Evolutionary conservation across 805 yeast genomes (phyloP).

Genomic region (Suhomyces sp.): DNA sequence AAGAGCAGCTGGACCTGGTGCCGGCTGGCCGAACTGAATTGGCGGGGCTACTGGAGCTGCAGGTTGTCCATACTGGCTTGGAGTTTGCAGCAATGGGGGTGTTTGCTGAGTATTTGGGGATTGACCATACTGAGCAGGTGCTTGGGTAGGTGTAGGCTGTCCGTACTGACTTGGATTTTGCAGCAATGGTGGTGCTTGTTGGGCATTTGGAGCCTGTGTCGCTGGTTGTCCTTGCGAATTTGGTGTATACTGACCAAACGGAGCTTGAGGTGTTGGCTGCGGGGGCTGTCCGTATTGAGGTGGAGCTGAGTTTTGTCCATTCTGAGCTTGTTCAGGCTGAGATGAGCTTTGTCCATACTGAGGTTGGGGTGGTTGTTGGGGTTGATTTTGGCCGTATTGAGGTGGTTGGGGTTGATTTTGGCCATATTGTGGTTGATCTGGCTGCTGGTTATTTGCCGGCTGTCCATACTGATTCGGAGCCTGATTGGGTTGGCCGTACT

Average conservation of each 20-base stretch:
- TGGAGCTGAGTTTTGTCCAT: neutral
- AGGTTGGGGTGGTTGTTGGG: neutral
- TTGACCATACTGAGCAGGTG: constrained; percentile 2
- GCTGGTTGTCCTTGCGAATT: constrained; percentile 1
- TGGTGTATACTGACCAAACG: neutral
- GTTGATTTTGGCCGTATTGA: neutral
- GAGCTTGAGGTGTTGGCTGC: constrained; percentile 1
- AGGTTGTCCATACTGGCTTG: constrained; percentile 12
- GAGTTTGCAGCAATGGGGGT: constrained; percentile 16
- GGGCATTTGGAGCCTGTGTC: constrained; percentile 5
- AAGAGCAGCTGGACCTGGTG: constrained; percentile 2
- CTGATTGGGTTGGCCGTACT: too few relatives aligned
- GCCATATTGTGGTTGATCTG: neutral
- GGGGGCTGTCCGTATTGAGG: neutral
- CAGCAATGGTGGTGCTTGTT: constrained; percentile 9
- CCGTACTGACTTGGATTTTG: constrained; percentile 18
- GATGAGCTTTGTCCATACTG: neutral
- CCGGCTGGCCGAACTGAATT: too few relatives aligned
- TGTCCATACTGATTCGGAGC: too few relatives aligned
- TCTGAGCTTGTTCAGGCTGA: neutral
- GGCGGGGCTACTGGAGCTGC: neutral
- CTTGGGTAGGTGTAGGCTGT: constrained; percentile 2
- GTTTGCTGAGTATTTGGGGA: constrained; percentile 4
- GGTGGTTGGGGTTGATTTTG: neutral
- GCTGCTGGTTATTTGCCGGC: neutral